phyloP scores from a whole-genome alignment of 2,329 filamentous ascomycete species.

The Albophoma yamanashiensis region DNA sequence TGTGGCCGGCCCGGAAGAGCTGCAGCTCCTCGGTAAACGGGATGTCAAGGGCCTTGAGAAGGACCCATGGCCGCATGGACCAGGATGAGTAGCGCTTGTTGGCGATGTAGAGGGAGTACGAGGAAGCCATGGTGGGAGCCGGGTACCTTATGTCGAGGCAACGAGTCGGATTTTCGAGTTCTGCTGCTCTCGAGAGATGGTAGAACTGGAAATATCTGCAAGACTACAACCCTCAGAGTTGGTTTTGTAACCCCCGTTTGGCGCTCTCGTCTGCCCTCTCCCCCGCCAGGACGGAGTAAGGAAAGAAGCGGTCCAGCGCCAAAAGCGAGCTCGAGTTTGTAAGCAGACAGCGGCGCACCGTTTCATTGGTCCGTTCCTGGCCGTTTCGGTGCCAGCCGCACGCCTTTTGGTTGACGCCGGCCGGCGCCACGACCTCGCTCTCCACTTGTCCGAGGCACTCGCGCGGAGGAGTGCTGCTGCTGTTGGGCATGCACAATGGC shows the following conservation, averaged over 20 bases:
- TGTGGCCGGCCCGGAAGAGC: slow-evolving; percentile 17
- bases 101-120: slow-evolving; percentile 28
- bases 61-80: slow-evolving; percentile 35
- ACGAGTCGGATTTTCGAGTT: neutral
- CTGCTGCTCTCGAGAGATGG: neutral
- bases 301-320: neutral
- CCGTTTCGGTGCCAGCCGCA: neutral
- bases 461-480: too few relatives aligned
- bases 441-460: neutral
- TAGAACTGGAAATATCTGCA: neutral
- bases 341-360: neutral
- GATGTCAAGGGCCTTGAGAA: slow-evolving; percentile 30
- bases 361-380: slow-evolving; percentile 4
- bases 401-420: slow-evolving; percentile 1
- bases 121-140: slow-evolving; percentile 14
- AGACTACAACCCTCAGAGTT: neutral
- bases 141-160: too few relatives aligned
- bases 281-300: neutral
- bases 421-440: neutral
- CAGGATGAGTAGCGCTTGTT: slow-evolving; percentile 36
- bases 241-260: neutral
- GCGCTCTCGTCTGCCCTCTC: neutral
- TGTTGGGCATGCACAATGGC: too few relatives aligned
- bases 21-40: slow-evolving; percentile 29
- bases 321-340: neutral